phyloP scores from a whole-genome alignment of 441 rosid genomes.

The Manihot esculenta region DNA sequence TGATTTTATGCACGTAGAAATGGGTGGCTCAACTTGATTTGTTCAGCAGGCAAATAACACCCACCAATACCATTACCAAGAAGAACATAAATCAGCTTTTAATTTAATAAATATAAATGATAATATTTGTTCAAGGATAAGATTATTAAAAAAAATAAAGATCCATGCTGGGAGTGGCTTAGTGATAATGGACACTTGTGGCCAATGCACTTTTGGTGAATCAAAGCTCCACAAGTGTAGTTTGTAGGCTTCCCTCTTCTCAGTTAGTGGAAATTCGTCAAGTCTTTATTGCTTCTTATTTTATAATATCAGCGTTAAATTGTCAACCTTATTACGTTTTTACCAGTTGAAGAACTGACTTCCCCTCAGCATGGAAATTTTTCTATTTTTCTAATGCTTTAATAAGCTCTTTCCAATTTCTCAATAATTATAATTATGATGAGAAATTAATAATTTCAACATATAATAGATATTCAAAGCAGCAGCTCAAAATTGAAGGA shows the following conservation, averaged over 20 bases:
- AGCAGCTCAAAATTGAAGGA: too few relatives aligned
- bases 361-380: too few relatives aligned
- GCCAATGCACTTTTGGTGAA: neutral
- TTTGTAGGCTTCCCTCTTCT: neutral
- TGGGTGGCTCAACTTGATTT: neutral
- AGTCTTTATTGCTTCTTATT: neutral
- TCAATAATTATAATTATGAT: too few relatives aligned
- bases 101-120: neutral
- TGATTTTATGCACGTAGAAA: neutral
- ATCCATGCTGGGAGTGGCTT: too few relatives aligned
- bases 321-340: too few relatives aligned
- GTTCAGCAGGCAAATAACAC: neutral
- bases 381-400: too few relatives aligned
- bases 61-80: neutral
- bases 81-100: neutral
- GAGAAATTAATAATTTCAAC: too few relatives aligned
- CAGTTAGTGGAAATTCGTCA: neutral
- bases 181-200: neutral
- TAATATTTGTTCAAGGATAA: neutral
- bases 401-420: too few relatives aligned
- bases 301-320: neutral
- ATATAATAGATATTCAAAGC: too few relatives aligned
- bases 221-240: neutral
- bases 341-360: too few relatives aligned
- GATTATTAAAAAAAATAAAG: too few relatives aligned